Percentiles rank a stretch among this genome's conserved stretches.
Conservation (phyloP, 2,329 filamentous ascomycete species). For the Cyanodermella asteris region DNA sequence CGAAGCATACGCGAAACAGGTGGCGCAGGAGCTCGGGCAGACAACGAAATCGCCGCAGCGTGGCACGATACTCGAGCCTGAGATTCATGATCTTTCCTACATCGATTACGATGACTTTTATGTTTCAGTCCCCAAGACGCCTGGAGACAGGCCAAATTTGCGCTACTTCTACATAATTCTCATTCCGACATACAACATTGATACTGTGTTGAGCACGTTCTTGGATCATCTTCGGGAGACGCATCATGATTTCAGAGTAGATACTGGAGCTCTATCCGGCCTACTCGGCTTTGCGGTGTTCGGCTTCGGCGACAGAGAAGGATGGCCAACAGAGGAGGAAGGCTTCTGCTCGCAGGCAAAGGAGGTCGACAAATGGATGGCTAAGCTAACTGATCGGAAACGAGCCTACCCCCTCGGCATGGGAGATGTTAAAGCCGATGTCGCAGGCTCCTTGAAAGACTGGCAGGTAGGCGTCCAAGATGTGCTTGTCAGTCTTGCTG, state of each 20-base stretch:
- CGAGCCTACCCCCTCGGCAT: constrained; percentile 74
- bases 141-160: constrained; percentile 22
- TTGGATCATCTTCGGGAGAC: constrained; percentile 75
- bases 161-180: constrained; percentile 67
- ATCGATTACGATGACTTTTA: constrained; percentile 91
- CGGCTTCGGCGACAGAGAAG: constrained; percentile 75
- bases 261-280: constrained; percentile 57
- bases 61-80: constrained; percentile 29
- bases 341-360: constrained; percentile 87
- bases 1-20: constrained; percentile 45
- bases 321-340: constrained; percentile 76
- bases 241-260: constrained; percentile 89
- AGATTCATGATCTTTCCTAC: constrained; percentile 58
- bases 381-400: constrained; percentile 71
- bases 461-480: constrained; percentile 59
- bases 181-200: constrained; percentile 84
- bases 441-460: constrained; percentile 43
- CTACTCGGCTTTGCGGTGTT: constrained; percentile 82
- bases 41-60: constrained; percentile 11
- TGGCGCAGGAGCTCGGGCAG: constrained; percentile 38
- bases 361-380: constrained; percentile 88
- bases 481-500: constrained; percentile 37
- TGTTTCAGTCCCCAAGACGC: constrained; percentile 45
- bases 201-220: constrained; percentile 73
- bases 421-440: constrained; percentile 64